Evolutionary conservation across 2,329 filamentous ascomycete genomes (phyloP).

Genomic region (Parastagonospora avenae): DNA sequence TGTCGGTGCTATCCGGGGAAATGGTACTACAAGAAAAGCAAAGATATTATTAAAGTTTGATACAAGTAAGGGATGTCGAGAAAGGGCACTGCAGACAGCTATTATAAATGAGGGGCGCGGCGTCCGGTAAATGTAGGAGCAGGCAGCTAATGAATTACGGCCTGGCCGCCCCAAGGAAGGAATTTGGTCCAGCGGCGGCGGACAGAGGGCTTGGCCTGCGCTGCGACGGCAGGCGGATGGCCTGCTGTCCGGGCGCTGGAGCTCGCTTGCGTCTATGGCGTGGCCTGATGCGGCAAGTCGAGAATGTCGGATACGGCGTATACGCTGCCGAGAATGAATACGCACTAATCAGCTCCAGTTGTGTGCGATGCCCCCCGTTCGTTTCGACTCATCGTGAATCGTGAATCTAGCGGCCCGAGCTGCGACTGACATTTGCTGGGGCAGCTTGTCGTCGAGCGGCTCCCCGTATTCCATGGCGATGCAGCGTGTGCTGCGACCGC

Average conservation of each 20-base stretch:
- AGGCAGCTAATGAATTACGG: slow-evolving; percentile 18
- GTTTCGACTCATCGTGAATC: slow-evolving; percentile 1
- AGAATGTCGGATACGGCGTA: slow-evolving; percentile 15
- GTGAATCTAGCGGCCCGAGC: background rate
- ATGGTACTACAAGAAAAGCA: slow-evolving; percentile 1
- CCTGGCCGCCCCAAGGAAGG: slow-evolving; percentile 18
- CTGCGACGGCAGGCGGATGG: slow-evolving; percentile 29
- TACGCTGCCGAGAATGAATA: slow-evolving; percentile 15
- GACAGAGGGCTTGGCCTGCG: slow-evolving; percentile 24
- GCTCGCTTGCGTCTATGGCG: slow-evolving; percentile 14
- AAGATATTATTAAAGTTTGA: slow-evolving; percentile 20
- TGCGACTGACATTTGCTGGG: background rate
- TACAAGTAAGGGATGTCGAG: slow-evolving; percentile 10
- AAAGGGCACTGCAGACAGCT: slow-evolving; percentile 2
- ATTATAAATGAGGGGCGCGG: slow-evolving; percentile 10
- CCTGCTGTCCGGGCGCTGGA: slow-evolving; percentile 18
- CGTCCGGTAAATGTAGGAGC: slow-evolving; percentile 23
- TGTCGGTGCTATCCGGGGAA: slow-evolving; percentile 1
- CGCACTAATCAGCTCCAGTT: slow-evolving; percentile 8
- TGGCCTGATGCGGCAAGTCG: slow-evolving; percentile 1
- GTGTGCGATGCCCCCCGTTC: slow-evolving; percentile 10
- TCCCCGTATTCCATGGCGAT: background rate
- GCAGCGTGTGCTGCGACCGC: too few species aligned
- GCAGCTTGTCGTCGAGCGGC: background rate
- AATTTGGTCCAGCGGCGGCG: slow-evolving; percentile 17